Conservation (phyloP, 495 filamentous ascomycete species). For the Penicillium dipodomyicola region DNA sequence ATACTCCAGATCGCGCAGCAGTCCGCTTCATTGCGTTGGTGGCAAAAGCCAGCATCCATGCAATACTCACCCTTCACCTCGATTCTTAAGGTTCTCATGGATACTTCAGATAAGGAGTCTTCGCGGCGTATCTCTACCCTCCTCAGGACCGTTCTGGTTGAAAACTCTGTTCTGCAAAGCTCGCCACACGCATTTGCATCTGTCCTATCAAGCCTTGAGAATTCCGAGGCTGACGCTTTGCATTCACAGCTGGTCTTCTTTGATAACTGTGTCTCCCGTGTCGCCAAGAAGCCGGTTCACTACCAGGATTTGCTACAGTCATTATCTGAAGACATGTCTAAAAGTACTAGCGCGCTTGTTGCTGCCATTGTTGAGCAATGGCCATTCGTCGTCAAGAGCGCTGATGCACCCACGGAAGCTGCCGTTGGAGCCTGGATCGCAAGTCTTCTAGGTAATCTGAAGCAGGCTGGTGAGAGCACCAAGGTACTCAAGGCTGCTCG, state of each 20-base stretch:
- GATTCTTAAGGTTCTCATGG: conserved; percentile 42
- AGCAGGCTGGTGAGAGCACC: conserved; percentile 42
- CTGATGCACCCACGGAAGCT: conserved; percentile 33
- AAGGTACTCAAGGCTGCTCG: conserved; percentile 41
- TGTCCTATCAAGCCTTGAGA: conserved; percentile 45
- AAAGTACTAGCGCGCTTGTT: conserved; percentile 52
- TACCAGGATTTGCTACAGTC: conserved; percentile 56
- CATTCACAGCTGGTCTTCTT: conserved; percentile 56
- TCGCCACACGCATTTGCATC: conserved; percentile 35
- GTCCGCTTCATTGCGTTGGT: conserved; percentile 83
- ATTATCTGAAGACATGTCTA: conserved; percentile 37
- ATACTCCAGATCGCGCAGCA: conserved; percentile 71
- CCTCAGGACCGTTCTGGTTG: conserved; percentile 34
- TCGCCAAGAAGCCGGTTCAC: conserved; percentile 69
- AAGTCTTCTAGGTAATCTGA: conserved; percentile 46
- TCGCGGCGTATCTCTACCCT: conserved; percentile 35
- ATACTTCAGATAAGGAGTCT: conserved; percentile 35
- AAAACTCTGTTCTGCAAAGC: conserved; percentile 37
- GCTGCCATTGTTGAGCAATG: conserved; percentile 73
- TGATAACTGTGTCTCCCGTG: conserved; percentile 73
- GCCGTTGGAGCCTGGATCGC: conserved; percentile 57
- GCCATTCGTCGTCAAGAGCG: conserved; percentile 60
- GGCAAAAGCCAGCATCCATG: conserved; percentile 58
- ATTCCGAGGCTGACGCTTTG: conserved; percentile 33
- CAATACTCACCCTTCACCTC: conserved; percentile 48